Percentiles rank a stretch among this genome's conserved stretches.
Conservation (phyloP, 2,329 filamentous ascomycete species). For the Juglanconis oblonga region DNA sequence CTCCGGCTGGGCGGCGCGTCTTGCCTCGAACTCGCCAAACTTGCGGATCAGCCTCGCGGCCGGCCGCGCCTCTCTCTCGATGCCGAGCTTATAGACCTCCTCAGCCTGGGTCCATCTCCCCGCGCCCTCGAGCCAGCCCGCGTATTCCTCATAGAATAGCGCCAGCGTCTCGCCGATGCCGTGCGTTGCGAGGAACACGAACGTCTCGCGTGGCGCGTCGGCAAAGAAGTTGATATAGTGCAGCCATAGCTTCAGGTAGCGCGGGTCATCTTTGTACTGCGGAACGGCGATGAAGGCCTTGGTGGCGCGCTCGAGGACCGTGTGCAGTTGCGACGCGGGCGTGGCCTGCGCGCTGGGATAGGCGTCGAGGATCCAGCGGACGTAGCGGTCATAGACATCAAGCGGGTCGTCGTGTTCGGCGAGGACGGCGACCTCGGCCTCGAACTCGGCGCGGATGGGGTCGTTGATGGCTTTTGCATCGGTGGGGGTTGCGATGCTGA, state of each 20-base stretch:
- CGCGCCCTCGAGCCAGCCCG: conserved; percentile 82
- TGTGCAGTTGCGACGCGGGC: conserved; percentile 82
- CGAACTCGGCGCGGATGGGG: conserved; percentile 76
- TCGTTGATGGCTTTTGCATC: conserved; percentile 77
- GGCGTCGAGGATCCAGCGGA: conserved; percentile 92
- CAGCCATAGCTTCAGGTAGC: conserved; percentile 91
- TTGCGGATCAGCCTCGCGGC: conserved; percentile 79
- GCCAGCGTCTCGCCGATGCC: conserved; percentile 82
- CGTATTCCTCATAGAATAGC: conserved; percentile 95
- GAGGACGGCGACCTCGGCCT: conserved; percentile 74
- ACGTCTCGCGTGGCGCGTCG: conserved; percentile 89
- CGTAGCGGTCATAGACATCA: conserved; percentile 93
- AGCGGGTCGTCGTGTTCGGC: conserved; percentile 91
- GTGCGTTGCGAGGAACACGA: conserved; percentile 86
- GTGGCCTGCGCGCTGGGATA: conserved; percentile 94
- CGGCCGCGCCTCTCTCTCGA: conserved; percentile 84
- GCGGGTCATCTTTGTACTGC: conserved; percentile 92
- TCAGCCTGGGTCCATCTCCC: conserved; percentile 87
- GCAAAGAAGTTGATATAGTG: conserved; percentile 92
- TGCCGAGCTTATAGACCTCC: conserved; percentile 86
- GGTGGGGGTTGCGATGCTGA: conserved; percentile 59
- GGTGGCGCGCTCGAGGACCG: conserved; percentile 87
- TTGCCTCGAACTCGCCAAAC: conserved; percentile 85
- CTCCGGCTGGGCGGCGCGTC: conserved; percentile 59
- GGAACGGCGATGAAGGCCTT: conserved; percentile 80